Evolutionary conservation across 1,284 basidiomycete genomes (phyloP), one percentile per base, ranked within the genome.

Genomic region (Sanghuangporus weigelae): DNA sequence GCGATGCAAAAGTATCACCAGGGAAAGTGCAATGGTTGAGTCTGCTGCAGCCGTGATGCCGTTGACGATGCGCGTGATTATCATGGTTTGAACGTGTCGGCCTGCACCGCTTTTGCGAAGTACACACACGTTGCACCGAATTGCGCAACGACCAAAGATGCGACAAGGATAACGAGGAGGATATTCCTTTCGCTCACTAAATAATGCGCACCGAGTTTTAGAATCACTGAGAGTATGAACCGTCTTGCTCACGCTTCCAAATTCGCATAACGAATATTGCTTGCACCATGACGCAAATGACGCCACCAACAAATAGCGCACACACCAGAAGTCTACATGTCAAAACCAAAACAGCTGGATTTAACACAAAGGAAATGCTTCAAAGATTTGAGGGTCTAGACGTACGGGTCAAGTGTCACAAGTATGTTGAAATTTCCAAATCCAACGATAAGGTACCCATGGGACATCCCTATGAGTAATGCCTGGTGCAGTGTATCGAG

Each of bases 101-200:
- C 51, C 12, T 42, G 56, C 3, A 38, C 23, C 7, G 60, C 60
- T 38, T 39, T 46, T 11, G 16, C 54, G 54, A 56, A 62, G 44
- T 62, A 62, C 19, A 62, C n/a, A 19, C 40, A 36, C 21, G 60
- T 50, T 10, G 60, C 54, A 7, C 42, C 38, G 19, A 63, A 48
- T 44, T 62, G 60, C 2, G 21, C 64, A 11, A 56, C n/a, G 14
- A 63, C 56, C 6, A 65, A 40, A 0, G 40, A 4, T 19, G 35
- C 26, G 49, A 65, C 46, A 12, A 21, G 19, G 5, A 35, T 48
- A 4, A 48, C 48, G 11, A 62, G 19, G 19, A 40, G n/a, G 46
- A 59, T 44, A 39, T 63, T 65, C 16, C 53, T 49, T 19, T 65
- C 44, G 64, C 64, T 65, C 19, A 65, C 64, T 65, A 16, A 19